These are phyloP conservation scores for Quercus ilex DNA, from an alignment of 306 rosid genomes.

Conservation along the genomic window DNA sequence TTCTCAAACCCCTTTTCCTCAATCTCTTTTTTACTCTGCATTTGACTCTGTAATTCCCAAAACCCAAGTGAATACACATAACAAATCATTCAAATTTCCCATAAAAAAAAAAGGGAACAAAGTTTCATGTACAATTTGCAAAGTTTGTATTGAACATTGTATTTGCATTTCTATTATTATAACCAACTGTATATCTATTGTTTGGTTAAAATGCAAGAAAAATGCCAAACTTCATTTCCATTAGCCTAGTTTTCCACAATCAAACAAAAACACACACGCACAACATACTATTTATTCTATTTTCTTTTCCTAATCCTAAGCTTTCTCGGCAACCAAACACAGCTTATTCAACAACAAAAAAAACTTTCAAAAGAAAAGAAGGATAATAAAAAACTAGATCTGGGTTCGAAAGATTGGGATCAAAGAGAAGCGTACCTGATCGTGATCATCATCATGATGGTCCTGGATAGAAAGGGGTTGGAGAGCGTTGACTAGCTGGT, in stretches of 20 bases:
- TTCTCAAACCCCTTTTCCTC: slow-evolving; percentile 36
- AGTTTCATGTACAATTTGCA: background rate
- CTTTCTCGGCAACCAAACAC: background rate
- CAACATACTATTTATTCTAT: too few relatives aligned
- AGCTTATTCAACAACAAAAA: background rate
- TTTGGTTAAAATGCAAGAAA: background rate
- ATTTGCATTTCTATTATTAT: background rate
- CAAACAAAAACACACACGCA: too few relatives aligned
- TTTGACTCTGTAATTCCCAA: slow-evolving; percentile 41
- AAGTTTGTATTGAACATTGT: background rate
- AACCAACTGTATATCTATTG: background rate
- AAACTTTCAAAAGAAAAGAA: background rate
- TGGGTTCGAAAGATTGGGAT: background rate
- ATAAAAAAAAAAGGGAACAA: background rate
- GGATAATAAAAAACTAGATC: background rate
- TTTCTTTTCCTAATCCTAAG: background rate
- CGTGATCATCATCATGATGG: background rate
- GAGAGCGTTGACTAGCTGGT: slow-evolving; percentile 13
- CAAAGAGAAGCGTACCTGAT: too few relatives aligned
- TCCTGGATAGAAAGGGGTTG: slow-evolving; percentile 11
- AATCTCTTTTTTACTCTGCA: slow-evolving; percentile 29
- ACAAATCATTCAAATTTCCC: background rate
- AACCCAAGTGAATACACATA: slow-evolving; percentile 4
- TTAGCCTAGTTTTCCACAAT: background rate
- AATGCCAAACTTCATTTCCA: background rate